Conservation (phyloP, 768 basidiomycete genomes). For the Boletus sp. region DNA sequence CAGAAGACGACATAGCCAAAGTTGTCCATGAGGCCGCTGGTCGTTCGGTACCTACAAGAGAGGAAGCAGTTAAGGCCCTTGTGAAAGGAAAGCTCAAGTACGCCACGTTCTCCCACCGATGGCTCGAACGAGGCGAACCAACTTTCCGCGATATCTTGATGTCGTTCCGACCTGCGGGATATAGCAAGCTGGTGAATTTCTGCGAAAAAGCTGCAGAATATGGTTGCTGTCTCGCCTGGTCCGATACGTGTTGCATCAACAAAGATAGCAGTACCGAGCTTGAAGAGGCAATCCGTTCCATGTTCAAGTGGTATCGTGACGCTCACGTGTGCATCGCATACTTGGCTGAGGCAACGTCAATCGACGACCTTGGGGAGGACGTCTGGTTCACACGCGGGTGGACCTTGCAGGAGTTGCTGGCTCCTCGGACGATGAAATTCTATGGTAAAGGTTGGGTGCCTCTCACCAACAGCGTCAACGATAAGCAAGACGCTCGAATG, state of each 20-base stretch:
- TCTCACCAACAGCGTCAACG: constrained; percentile 23
- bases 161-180: constrained; percentile 30
- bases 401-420: constrained; percentile 31
- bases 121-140: constrained; percentile 32
- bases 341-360: constrained; percentile 29
- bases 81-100: constrained; percentile 26
- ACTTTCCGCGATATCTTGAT: constrained; percentile 29
- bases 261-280: constrained; percentile 36
- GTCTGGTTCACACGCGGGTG: constrained; percentile 34
- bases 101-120: constrained; percentile 30
- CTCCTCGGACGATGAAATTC: constrained; percentile 32
- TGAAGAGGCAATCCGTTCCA: constrained; percentile 34
- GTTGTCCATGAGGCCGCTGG: constrained; percentile 17
- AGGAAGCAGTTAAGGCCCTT: constrained; percentile 26
- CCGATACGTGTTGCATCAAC: constrained; percentile 36
- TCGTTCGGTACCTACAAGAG: constrained; percentile 26
- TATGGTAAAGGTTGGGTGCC: constrained; percentile 27
- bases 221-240: constrained; percentile 31
- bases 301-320: constrained; percentile 34
- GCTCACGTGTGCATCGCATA: constrained; percentile 32
- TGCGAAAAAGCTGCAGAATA: constrained; percentile 29
- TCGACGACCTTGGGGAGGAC: constrained; percentile 26
- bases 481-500: constrained; percentile 24
- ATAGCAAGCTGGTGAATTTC: constrained; percentile 24
- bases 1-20: constrained; percentile 25